Base-by-base conservation (phyloP, 2,329 filamentous ascomycete species). In the Hymenotorrendiella dingleyae region DNA sequence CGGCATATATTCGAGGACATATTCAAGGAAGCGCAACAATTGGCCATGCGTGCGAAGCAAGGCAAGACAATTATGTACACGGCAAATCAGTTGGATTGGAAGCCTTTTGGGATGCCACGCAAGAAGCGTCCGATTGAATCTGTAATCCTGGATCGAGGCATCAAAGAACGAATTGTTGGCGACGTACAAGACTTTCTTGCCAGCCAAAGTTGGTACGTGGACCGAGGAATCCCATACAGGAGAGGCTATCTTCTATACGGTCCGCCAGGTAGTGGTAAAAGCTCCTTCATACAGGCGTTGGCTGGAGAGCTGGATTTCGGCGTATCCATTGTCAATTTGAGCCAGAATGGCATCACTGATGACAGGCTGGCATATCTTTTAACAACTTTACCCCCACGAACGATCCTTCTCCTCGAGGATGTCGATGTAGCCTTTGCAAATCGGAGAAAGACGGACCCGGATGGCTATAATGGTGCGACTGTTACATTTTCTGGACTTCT, bases 61-160 rank as follows among this genome's bases (percentile, higher is more conserved):
- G 93, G 93, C 19, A 96, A 94, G 67, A 98, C 91, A 0, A 75
- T 88, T 9, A 89, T 98, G 42, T 96, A 93, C 64, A 89, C 86
- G 19, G 84, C 86, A 17, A 79, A 86, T 61, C 86, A 86, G 21
- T 83, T 87, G 52, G 82, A 88, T 50, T 98, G 93, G 93, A 73
- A 80, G 46, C 79, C 78, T 10, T 84, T 97, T 54, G 93, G 93
- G 7, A 79, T 89, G 50, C 80, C 93, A 19, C 80, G 89, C 52
- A 80, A 84, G 53, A 96, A 97, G 66, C 74, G 93, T 24, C 91
- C 93, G 0, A 68, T 97, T 11, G 80, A 84, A 9, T 96, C 90
- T 1, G 93, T 98, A 4, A 78, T 97, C 5, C 69, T 96, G 16
- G 88, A 94, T 50, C 68, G 82, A 44, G 90, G 90, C 0, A 77